phyloP scores from a whole-genome alignment of 2,329 filamentous ascomycete genomes.

The Trichoderma sp. region DNA sequence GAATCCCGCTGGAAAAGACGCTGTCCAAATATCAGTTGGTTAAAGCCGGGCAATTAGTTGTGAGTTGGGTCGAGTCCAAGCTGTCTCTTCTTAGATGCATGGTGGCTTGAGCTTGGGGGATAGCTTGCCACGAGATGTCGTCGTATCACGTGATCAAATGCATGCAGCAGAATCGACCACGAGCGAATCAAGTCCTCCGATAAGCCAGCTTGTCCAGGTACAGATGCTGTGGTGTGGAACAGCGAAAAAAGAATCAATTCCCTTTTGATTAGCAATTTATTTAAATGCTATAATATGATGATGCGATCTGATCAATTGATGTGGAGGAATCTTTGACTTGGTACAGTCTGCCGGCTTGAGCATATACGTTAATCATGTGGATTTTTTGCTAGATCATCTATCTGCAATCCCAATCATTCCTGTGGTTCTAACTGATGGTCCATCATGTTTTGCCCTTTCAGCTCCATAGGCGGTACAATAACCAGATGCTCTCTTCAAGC shows the following conservation, averaged over 20 bases:
- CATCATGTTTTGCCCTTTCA: neutral
- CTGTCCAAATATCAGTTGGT: neutral
- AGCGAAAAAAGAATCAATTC: neutral
- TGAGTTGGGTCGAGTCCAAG: neutral
- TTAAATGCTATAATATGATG: neutral
- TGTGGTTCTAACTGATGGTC: neutral
- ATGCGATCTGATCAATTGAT: neutral
- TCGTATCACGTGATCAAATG: constrained; percentile 1
- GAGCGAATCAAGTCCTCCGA: neutral
- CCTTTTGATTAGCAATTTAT: neutral
- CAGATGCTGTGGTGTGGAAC: neutral
- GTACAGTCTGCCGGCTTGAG: neutral
- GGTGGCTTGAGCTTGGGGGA: constrained; percentile 6
- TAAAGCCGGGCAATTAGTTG: neutral
- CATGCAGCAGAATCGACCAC: neutral
- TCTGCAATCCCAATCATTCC: neutral
- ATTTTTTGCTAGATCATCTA: neutral
- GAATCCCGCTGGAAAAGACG: neutral
- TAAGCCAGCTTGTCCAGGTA: neutral
- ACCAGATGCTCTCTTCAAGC: neutral
- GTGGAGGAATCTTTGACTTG: neutral
- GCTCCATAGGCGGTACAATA: neutral
- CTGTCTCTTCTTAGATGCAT: neutral
- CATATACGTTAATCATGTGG: neutral
- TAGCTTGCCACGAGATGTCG: constrained; percentile 5